Evolutionary conservation across 441 rosid species (phyloP).

Genomic region (Adansonia madagascariensis): DNA sequence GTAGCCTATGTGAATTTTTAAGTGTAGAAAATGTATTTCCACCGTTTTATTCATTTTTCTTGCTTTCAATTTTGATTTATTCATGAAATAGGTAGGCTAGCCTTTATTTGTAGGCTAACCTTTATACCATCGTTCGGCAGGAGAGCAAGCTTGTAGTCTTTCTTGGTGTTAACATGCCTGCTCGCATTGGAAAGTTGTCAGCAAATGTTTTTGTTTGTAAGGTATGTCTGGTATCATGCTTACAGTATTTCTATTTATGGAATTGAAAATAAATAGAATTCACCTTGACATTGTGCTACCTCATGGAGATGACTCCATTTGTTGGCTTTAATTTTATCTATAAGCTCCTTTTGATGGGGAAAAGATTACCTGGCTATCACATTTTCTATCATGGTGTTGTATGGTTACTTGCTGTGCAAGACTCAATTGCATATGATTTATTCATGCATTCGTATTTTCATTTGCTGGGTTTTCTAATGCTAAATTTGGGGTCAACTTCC

Average conservation of each 20-base stretch:
- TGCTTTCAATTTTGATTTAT: not conserved
- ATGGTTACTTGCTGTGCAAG: not conserved
- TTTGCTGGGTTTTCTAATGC: no score
- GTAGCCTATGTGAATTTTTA: not conserved
- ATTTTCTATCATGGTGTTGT: not conserved
- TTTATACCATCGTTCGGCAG: constrained; percentile 50
- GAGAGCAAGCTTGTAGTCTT: constrained; percentile 46
- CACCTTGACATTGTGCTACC: not conserved
- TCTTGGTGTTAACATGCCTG: constrained; percentile 43
- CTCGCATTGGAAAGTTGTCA: constrained; percentile 53
- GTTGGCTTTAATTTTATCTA: not conserved
- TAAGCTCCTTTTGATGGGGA: constrained; percentile 15
- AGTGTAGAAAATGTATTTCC: not conserved
- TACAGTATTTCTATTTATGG: constrained; percentile 15
- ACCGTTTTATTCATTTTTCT: constrained; percentile 14
- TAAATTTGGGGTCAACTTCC: constrained; percentile 2
- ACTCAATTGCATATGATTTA: not conserved
- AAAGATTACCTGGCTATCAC: not conserved
- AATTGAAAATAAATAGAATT: constrained; percentile 1
- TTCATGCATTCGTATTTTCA: not conserved
- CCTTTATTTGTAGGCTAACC: constrained; percentile 29
- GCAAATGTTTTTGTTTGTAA: constrained; percentile 63
- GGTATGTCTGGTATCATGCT: constrained; percentile 46
- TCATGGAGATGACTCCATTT: not conserved
- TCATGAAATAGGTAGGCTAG: not conserved